These are phyloP conservation scores for Earliella scabrosa DNA, from an alignment of 1,284 basidiomycete genomes.

Conservation along the genomic window DNA sequence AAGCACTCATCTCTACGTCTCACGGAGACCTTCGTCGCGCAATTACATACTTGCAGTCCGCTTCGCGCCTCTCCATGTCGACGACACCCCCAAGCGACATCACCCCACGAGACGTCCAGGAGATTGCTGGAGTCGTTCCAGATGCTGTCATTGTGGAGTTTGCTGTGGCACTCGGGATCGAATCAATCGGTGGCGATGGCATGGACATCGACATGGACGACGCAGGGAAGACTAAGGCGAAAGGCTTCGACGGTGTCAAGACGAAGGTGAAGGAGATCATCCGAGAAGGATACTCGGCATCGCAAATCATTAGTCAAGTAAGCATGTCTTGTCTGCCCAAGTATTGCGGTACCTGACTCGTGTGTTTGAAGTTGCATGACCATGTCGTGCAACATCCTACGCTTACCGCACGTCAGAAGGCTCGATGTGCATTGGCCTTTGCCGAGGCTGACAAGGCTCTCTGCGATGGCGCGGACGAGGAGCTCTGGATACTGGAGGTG, in stretches of 20 bases:
- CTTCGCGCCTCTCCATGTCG: constrained; percentile 81
- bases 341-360: constrained; percentile 2
- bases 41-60: constrained; percentile 99
- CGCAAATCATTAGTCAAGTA: constrained; percentile 91
- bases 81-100: constrained; percentile 75
- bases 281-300: constrained; percentile 91
- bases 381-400: constrained; percentile 84
- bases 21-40: constrained; percentile 95
- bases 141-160: constrained; percentile 73
- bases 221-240: constrained; percentile 35
- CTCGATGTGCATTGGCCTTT: constrained; percentile 81
- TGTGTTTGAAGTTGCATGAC: constrained; percentile 83
- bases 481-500: constrained; percentile 92
- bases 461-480: constrained; percentile 98
- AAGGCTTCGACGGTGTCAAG: constrained; percentile 74
- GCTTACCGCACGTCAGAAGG: constrained; percentile 83
- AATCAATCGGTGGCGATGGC: constrained; percentile 48
- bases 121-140: constrained; percentile 97
- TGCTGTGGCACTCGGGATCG: constrained; percentile 78
- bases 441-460: constrained; percentile 97
- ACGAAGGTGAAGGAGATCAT: constrained; percentile 77
- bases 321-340: constrained; percentile 16
- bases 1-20: constrained; percentile 80
- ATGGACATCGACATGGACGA: constrained; percentile 58
- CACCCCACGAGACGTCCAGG: constrained; percentile 81